Evolutionary conservation across 768 basidiomycete genomes (phyloP).

Genomic region (Agaricus sinodeliciosus): DNA sequence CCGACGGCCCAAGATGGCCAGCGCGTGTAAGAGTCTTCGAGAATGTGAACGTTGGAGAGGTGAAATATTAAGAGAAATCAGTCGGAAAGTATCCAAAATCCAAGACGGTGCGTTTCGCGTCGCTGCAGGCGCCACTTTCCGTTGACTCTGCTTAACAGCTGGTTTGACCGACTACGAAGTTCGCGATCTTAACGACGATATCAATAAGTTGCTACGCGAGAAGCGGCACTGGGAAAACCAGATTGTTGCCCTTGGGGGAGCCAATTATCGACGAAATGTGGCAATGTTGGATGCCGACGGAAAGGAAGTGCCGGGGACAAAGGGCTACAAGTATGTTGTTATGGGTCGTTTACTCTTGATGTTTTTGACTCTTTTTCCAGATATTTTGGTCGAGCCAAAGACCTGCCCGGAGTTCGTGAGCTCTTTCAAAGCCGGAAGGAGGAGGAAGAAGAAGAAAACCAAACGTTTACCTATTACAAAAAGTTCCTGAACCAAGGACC

Average conservation of each 20-base stretch:
- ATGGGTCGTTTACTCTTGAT: not conserved
- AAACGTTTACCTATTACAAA: conserved; percentile 68
- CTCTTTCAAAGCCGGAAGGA: conserved; percentile 85
- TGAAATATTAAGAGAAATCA: conserved; percentile 91
- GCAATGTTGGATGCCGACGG: conserved; percentile 94
- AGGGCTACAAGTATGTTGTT: conserved; percentile 85
- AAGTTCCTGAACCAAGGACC: conserved; percentile 87
- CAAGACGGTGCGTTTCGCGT: conserved; percentile 68
- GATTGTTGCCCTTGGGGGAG: conserved; percentile 92
- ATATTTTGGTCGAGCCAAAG: conserved; percentile 96
- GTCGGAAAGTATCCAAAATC: conserved; percentile 95
- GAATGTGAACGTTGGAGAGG: conserved; percentile 97
- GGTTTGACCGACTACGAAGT: conserved; percentile 94
- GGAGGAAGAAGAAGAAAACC: conserved; percentile 87
- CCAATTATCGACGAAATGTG: conserved; percentile 91
- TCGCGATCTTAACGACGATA: conserved; percentile 94
- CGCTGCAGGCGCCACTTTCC: not conserved
- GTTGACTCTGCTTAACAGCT: conserved; percentile 37
- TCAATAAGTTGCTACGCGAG: conserved; percentile 92
- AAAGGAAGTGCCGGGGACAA: conserved; percentile 91
- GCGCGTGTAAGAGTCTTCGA: conserved; percentile 81
- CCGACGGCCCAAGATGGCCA: conserved; percentile 88
- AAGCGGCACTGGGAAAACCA: conserved; percentile 98
- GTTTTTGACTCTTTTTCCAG: conserved; percentile 29
- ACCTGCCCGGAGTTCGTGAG: conserved; percentile 91